phyloP scores from a whole-genome alignment of 148 eudicot genomes.

The Camellia granthamiana region DNA sequence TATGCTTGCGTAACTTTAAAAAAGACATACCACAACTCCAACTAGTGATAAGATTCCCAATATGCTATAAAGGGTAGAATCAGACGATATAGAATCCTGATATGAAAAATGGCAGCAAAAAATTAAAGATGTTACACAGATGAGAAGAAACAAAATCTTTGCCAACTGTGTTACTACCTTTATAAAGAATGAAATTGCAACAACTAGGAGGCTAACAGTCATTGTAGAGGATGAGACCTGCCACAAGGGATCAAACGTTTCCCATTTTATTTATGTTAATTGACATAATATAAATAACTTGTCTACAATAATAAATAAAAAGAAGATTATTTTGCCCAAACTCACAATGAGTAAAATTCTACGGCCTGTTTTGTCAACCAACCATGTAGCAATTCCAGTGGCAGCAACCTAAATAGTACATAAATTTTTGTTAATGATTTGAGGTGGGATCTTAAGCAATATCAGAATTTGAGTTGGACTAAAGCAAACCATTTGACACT shows the following conservation, averaged over 20 bases:
- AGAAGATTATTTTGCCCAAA: constrained; percentile 8
- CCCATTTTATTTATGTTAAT: background rate
- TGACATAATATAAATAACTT: background rate
- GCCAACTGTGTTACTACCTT: constrained; percentile 48
- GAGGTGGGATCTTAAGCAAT: background rate
- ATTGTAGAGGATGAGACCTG: constrained; percentile 80
- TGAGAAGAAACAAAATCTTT: background rate
- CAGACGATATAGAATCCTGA: constrained; percentile 49
- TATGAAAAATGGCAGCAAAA: background rate
- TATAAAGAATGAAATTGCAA: constrained; percentile 61
- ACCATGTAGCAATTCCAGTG: constrained; percentile 73
- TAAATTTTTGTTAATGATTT: constrained; percentile 11
- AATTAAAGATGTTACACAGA: background rate
- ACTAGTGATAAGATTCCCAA: constrained; percentile 63
- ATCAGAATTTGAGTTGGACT: background rate
- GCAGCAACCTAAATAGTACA: constrained; percentile 63
- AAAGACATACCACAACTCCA: constrained; percentile 82
- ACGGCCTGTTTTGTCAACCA: constrained; percentile 93
- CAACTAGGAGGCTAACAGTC: constrained; percentile 69
- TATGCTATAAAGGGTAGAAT: constrained; percentile 51
- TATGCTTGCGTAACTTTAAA: background rate
- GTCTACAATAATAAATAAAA: background rate
- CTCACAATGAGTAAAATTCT: constrained; percentile 84
- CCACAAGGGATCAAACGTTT: constrained; percentile 12
- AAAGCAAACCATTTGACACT: background rate